Percentiles rank a stretch among this genome's conserved stretches.
phyloP scores from a whole-genome alignment of 306 rosid genomes.

The Vicia faba region DNA sequence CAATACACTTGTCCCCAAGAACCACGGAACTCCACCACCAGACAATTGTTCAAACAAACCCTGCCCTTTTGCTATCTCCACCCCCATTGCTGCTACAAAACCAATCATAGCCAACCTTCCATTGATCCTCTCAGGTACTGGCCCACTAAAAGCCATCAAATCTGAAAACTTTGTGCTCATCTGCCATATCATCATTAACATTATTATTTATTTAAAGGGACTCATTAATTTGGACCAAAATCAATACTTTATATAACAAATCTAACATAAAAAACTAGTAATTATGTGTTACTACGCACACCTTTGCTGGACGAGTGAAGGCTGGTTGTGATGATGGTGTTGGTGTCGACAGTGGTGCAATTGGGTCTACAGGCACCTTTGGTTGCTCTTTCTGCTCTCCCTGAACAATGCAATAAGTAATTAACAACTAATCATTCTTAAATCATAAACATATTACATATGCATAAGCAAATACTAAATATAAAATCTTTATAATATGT shows the following conservation, averaged over 20 bases:
- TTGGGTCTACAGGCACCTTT: background rate
- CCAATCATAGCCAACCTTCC: conserved; percentile 93
- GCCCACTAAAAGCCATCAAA: conserved; percentile 75
- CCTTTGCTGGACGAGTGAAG: conserved; percentile 12
- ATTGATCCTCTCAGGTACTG: conserved; percentile 92
- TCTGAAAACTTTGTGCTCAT: conserved; percentile 59
- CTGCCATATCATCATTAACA: conserved; percentile 41
- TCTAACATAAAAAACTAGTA: background rate
- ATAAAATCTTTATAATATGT: background rate
- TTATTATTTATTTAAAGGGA: background rate
- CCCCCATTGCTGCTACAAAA: conserved; percentile 69
- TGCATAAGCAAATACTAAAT: background rate
- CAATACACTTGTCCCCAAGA: conserved; percentile 55
- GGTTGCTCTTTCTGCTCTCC: conserved; percentile 27
- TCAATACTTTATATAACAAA: background rate
- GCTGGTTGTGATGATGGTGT: background rate
- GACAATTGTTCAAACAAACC: conserved; percentile 65
- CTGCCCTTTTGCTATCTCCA: conserved; percentile 66
- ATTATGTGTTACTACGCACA: background rate
- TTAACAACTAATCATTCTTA: background rate
- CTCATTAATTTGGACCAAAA: background rate
- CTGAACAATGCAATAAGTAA: background rate
- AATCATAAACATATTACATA: background rate
- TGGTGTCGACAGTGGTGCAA: background rate
- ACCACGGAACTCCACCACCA: conserved; percentile 71